Percentiles rank a stretch among this genome's conserved stretches.
Evolutionary conservation across 2,329 filamentous ascomycete species (phyloP).

Genomic region (Emydomyces testavorans): DNA sequence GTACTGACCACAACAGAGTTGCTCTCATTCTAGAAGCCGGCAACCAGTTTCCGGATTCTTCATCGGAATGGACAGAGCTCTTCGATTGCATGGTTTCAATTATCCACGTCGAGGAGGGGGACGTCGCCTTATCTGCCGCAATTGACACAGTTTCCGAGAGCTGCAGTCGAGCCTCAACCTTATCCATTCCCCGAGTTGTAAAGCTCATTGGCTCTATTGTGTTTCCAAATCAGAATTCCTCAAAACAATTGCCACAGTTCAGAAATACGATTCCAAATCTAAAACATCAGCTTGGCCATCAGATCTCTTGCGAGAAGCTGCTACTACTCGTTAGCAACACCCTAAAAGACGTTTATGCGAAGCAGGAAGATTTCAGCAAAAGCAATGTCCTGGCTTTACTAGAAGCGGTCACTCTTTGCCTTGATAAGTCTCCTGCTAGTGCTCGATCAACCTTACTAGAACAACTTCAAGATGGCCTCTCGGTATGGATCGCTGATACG

Average conservation of each 20-base stretch:
- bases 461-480: conserved; percentile 43
- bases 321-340: conserved; percentile 34
- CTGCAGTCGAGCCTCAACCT: conserved; percentile 19
- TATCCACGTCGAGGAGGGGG: conserved; percentile 53
- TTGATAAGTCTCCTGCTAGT: conserved; percentile 40
- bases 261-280: not conserved
- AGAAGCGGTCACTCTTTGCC: conserved; percentile 42
- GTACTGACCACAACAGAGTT: conserved; percentile 56
- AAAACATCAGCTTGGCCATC: not conserved
- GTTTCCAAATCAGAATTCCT: conserved; percentile 5
- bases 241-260: conserved; percentile 1
- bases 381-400: conserved; percentile 40
- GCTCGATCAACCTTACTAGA: conserved; percentile 47
- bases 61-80: conserved; percentile 39
- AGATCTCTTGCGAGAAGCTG: conserved; percentile 7
- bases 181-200: not conserved
- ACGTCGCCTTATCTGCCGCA: conserved; percentile 54
- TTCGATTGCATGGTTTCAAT: conserved; percentile 47
- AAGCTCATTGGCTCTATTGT: conserved; percentile 4
- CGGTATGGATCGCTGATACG: conserved; percentile 28
- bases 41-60: conserved; percentile 23
- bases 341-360: conserved; percentile 46
- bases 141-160: conserved; percentile 59
- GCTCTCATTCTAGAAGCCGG: conserved; percentile 57
- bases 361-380: conserved; percentile 32